These are phyloP conservation scores for Basidiobolus meristosporus DNA, from an alignment of 371 early-diverging fungal species.

Conservation along the genomic window DNA sequence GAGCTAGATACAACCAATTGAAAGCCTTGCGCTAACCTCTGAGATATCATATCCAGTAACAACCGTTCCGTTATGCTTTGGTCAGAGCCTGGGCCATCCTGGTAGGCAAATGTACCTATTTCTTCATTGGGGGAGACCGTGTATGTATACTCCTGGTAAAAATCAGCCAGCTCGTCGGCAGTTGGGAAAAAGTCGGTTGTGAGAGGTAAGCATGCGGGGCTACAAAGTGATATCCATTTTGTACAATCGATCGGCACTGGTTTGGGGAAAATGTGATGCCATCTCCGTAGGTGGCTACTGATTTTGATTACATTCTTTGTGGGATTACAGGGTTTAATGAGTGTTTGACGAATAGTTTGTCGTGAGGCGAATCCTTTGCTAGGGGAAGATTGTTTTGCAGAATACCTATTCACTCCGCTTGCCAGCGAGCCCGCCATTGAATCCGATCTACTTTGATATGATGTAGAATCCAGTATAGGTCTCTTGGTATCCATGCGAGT, in stretches of 20 bases:
- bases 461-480: too few relatives aligned
- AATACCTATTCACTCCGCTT: too few relatives aligned
- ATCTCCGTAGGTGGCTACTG: constrained; percentile 49
- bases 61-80: constrained; percentile 49
- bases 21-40: constrained; percentile 84
- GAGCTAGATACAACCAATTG: constrained; percentile 49
- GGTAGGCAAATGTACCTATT: constrained; percentile 10
- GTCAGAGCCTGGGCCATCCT: constrained; percentile 16
- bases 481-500: too few relatives aligned
- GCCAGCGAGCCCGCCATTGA: too few relatives aligned
- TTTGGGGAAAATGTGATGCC: constrained; percentile 64
- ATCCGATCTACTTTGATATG: too few relatives aligned
- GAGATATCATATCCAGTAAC: constrained; percentile 70
- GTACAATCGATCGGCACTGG: constrained; percentile 12
- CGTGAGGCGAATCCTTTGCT: too few relatives aligned
- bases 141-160: constrained; percentile 66
- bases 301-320: too few relatives aligned
- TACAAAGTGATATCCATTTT: constrained; percentile 70
- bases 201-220: constrained; percentile 86
- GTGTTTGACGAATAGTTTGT: too few relatives aligned
- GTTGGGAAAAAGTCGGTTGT: constrained; percentile 81
- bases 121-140: constrained; percentile 61
- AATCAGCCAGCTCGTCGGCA: constrained; percentile 37
- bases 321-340: too few relatives aligned
- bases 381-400: too few relatives aligned